Evolutionary conservation across 495 filamentous ascomycete genomes (phyloP), one percentile per base, ranked within the genome.

Genomic region (Durotheca rogersii): DNA sequence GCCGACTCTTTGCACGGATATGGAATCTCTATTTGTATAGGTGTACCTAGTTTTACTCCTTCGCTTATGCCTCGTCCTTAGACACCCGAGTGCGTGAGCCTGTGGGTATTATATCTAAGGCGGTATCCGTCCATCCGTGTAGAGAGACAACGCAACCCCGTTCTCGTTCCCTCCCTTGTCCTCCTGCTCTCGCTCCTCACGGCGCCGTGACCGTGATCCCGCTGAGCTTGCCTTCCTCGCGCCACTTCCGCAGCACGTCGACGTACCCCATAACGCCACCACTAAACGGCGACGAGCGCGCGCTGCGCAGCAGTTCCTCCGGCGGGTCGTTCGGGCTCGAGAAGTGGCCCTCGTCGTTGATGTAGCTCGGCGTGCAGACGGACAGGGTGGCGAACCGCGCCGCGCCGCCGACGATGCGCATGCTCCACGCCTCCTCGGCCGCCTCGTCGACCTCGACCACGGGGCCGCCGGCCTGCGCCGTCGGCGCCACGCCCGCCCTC

Each of bases 311-410:
- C 61, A 64, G 49, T 2, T 66, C 62, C 44, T 53, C 58, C 33
- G 35, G 67, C 3, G 58, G 60, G 2, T 44, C 36, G 1, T 52
- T 32, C 23, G 35, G 41, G 17, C 52, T 35, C 9, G 50, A 9
- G 0, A 53, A 29, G 17, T 67, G 62, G 3, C 72, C 80, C 52
- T 83, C 75, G 7, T 45, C 60, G 23, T 76, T 85, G 38, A 72
- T 68, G 51, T 84, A 84, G 10, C 77, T 66, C 1, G 82, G 81
- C 6, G 80, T 83, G 65, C 81, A 86, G 10, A 71, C 65, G 1
- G 58, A 47, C 4, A 77, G 41, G 3, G 58, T 61, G 1, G 67
- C 66, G 33, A 77, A 67, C 12, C 61, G 68, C 1, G 43, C 59
- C 0, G 76, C 75, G 6, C 64, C 62, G 35, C 48, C 41, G 53